Evolutionary conservation across 805 yeast genomes (phyloP).

Genomic region (Barnettozyma salicaria): DNA sequence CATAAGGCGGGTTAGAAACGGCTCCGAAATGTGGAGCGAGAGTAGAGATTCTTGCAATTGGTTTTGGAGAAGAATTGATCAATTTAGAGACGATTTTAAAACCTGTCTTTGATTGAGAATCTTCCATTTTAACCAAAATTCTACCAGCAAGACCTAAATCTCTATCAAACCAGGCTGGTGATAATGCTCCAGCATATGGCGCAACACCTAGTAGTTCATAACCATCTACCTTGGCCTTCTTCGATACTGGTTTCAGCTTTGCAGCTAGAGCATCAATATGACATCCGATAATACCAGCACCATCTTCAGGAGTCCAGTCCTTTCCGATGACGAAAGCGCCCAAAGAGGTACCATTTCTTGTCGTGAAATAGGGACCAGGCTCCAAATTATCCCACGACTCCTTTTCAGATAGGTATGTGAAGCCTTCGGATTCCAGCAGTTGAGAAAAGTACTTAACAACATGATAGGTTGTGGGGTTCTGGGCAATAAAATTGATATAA

Average conservation of each 20-base stretch:
- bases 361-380: slow-evolving; percentile 58
- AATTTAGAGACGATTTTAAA: slow-evolving; percentile 35
- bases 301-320: slow-evolving; percentile 56
- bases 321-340: slow-evolving; percentile 67
- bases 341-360: slow-evolving; percentile 61
- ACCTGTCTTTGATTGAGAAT: slow-evolving; percentile 25
- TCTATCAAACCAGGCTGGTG: slow-evolving; percentile 72
- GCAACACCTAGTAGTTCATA: slow-evolving; percentile 78
- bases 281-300: slow-evolving; percentile 67
- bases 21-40: slow-evolving; percentile 85
- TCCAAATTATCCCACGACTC: slow-evolving; percentile 30
- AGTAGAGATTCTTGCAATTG: slow-evolving; percentile 77
- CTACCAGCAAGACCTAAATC: slow-evolving; percentile 84
- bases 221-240: slow-evolving; percentile 58
- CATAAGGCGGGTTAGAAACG: slow-evolving; percentile 63
- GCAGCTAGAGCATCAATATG: slow-evolving; percentile 71
- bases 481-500: slow-evolving; percentile 66
- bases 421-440: slow-evolving; percentile 52
- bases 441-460: slow-evolving; percentile 49
- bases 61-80: slow-evolving; percentile 56
- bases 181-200: slow-evolving; percentile 71
- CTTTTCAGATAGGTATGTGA: slow-evolving; percentile 59
- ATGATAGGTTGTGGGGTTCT: slow-evolving; percentile 71
- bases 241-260: slow-evolving; percentile 66
- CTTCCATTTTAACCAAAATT: slow-evolving; percentile 44